Percentiles rank a stretch among this genome's conserved stretches.
These are phyloP conservation scores for Phoenix roebelenii DNA, from an alignment of 176 grass and related monocot genomes.

Conservation along the genomic window DNA sequence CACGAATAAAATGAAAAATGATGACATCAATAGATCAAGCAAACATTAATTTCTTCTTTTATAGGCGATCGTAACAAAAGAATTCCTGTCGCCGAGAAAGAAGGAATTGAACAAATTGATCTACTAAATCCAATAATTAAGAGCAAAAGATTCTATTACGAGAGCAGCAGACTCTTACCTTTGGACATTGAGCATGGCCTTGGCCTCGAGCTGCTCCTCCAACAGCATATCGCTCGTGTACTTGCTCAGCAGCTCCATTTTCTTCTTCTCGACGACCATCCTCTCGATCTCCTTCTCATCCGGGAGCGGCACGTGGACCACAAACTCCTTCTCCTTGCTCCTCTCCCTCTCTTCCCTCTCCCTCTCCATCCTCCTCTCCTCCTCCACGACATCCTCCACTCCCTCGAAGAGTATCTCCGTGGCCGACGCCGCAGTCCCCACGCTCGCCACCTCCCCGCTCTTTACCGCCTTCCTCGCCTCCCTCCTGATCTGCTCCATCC, in stretches of 20 bases:
- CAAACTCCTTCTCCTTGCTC: constrained; percentile 51
- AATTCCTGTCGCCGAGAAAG: too few relatives aligned
- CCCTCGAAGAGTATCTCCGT: constrained; percentile 72
- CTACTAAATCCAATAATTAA: too few relatives aligned
- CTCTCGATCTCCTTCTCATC: constrained; percentile 90
- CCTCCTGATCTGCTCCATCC: constrained; percentile 54
- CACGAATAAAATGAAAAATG: too few relatives aligned
- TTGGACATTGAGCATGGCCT: constrained; percentile 91
- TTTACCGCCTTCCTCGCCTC: constrained; percentile 80
- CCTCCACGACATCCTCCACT: constrained; percentile 91
- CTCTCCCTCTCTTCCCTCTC: constrained; percentile 51
- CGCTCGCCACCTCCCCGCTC: constrained; percentile 60
- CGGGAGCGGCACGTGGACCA: constrained; percentile 77
- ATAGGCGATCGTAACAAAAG: too few relatives aligned
- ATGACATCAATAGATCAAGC: too few relatives aligned
- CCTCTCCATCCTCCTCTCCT: constrained; percentile 65
- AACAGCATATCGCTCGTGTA: constrained; percentile 61
- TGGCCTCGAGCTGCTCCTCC: constrained; percentile 74
- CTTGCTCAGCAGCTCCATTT: constrained; percentile 82
- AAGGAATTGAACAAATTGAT: too few relatives aligned
- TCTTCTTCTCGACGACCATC: constrained; percentile 92
- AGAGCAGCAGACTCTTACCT: constrained; percentile 27
- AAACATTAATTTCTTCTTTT: too few relatives aligned
- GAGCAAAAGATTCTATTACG: too few relatives aligned
- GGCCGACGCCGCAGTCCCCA: constrained; percentile 31